These are phyloP conservation scores for Emericellopsis cladophorae DNA, from an alignment of 2,329 filamentous ascomycete species.

Conservation along the genomic window DNA sequence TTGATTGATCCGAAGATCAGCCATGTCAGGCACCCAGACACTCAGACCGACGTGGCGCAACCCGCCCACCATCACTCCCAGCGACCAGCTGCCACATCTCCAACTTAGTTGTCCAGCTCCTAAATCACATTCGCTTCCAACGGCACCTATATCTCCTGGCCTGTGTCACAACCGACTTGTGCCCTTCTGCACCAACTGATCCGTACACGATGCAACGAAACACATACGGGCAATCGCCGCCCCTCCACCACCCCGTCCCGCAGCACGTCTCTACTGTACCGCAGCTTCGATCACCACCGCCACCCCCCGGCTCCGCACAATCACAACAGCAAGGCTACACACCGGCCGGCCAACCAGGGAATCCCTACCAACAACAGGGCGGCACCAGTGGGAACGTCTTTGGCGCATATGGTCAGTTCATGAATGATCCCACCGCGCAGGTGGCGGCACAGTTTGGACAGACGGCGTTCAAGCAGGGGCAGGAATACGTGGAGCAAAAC, in stretches of 20 bases:
- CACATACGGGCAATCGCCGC: constrained; percentile 77
- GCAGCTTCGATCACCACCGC: constrained; percentile 87
- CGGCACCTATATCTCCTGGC: too few relatives aligned
- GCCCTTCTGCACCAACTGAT: too few relatives aligned
- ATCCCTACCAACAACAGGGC: constrained; percentile 54
- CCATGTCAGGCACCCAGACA: not conserved
- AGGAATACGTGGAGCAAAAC: constrained; percentile 92
- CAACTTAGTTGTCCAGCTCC: not conserved
- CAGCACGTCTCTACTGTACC: constrained; percentile 98
- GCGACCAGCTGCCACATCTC: not conserved
- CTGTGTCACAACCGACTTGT: too few relatives aligned
- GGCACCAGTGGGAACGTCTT: constrained; percentile 40
- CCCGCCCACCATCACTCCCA: too few relatives aligned
- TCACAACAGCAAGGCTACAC: constrained; percentile 46
- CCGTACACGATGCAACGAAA: constrained; percentile 67
- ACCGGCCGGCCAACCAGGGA: constrained; percentile 17
- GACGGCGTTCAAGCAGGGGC: constrained; percentile 79
- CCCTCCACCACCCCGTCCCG: constrained; percentile 91
- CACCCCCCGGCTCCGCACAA: constrained; percentile 60
- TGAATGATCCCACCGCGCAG: constrained; percentile 90
- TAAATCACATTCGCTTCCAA: not conserved
- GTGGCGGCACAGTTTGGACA: constrained; percentile 91
- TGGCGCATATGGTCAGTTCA: constrained; percentile 78
- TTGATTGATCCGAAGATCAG: too few relatives aligned
- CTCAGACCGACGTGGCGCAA: not conserved